Percentiles rank a stretch among this genome's conserved stretches.
These are phyloP conservation scores for Pyrrhoderma noxium DNA, from an alignment of 1,284 basidiomycete species.

Conservation along the genomic window DNA sequence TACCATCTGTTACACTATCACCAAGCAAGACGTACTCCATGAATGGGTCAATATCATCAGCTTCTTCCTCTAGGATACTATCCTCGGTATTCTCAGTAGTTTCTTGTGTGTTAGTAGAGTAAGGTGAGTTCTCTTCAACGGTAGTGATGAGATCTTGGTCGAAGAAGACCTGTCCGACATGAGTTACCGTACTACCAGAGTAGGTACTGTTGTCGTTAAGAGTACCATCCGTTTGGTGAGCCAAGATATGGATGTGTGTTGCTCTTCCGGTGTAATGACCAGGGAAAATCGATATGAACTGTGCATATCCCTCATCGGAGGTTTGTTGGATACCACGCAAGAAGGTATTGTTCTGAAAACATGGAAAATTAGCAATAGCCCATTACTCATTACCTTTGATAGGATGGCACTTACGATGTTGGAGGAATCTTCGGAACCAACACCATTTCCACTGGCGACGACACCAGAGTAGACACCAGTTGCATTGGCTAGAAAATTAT, in stretches of 20 bases:
- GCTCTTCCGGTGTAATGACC: conserved; percentile 6
- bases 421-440: neutral
- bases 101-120: conserved; percentile 9
- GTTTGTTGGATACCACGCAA: conserved; percentile 8
- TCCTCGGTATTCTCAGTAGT: neutral
- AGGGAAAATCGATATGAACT: conserved; percentile 5
- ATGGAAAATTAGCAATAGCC: too few relatives aligned
- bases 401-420: conserved; percentile 10
- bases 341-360: conserved; percentile 2
- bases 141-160: conserved; percentile 7
- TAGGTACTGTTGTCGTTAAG: conserved; percentile 5
- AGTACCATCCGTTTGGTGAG: conserved; percentile 8
- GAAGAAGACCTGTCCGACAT: conserved; percentile 8
- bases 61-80: neutral
- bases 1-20: conserved; percentile 7
- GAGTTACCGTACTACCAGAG: conserved; percentile 3
- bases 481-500: neutral
- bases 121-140: neutral
- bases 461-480: conserved; percentile 11
- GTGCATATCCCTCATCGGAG: conserved; percentile 5
- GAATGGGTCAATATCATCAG: conserved; percentile 4
- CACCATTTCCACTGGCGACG: conserved; percentile 5
- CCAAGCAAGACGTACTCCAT: conserved; percentile 10
- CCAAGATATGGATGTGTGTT: conserved; percentile 5
- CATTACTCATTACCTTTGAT: too few relatives aligned